Conservation (phyloP, 305 asterid genomes). For the Fraxinus velutina region DNA sequence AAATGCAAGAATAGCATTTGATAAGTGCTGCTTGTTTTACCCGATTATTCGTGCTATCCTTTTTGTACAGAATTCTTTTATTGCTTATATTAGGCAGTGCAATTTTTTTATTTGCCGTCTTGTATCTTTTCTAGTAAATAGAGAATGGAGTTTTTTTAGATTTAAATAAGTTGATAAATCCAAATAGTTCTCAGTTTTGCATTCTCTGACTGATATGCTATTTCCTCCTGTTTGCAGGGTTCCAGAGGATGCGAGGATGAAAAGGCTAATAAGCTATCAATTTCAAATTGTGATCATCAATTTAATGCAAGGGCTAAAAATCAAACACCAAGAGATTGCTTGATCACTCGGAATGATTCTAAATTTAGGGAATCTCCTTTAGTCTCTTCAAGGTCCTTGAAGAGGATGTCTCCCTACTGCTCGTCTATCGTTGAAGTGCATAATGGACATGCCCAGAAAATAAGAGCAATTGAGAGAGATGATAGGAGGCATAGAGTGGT, state of each 20-base stretch:
- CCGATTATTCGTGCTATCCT: neutral
- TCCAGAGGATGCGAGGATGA: neutral
- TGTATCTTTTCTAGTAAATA: neutral
- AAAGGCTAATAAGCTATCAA: neutral
- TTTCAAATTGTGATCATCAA: neutral
- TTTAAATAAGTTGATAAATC: neutral
- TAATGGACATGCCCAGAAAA: slow-evolving; percentile 34
- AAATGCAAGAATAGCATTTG: neutral
- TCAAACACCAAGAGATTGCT: slow-evolving; percentile 25
- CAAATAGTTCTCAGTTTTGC: neutral
- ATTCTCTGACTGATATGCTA: neutral
- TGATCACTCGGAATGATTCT: slow-evolving; percentile 17
- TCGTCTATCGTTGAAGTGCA: slow-evolving; percentile 43
- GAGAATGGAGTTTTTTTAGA: neutral
- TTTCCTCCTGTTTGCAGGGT: neutral
- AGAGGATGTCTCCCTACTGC: slow-evolving; percentile 48
- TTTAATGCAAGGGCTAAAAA: slow-evolving; percentile 32
- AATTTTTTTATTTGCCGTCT: neutral
- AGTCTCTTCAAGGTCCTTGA: slow-evolving; percentile 43
- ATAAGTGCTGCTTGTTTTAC: neutral
- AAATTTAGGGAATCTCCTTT: slow-evolving; percentile 34
- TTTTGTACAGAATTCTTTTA: neutral
- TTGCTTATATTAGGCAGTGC: neutral
- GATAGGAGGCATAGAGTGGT: slow-evolving; percentile 33
- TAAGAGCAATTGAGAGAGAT: slow-evolving; percentile 46